Evolutionary conservation across 129 eudicot species (phyloP).

Genomic region (Escallonia herrerae): DNA sequence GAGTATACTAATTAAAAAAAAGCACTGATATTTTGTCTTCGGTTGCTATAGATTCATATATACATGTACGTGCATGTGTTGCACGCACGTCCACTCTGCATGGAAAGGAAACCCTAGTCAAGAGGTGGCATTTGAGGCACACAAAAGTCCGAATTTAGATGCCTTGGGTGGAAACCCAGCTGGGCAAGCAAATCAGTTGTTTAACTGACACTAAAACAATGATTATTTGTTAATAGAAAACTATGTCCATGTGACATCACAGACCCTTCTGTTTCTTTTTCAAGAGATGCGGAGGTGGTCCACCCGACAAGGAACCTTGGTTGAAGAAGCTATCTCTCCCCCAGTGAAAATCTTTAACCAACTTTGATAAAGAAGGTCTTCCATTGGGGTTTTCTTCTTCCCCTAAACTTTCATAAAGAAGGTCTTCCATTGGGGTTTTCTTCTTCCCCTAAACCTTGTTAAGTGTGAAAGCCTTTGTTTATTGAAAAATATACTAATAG

Average conservation of each 20-base stretch:
- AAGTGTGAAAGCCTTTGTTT: no score
- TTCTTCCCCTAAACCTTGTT: slow-evolving; percentile 12
- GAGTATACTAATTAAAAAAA: no score
- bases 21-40: no score
- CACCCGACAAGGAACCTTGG: slow-evolving; percentile 47
- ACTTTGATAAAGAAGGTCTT: slow-evolving; percentile 16
- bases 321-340: slow-evolving; percentile 35
- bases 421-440: slow-evolving; percentile 9
- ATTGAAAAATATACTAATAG: no score
- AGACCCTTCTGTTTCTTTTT: slow-evolving; percentile 12
- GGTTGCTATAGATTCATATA: no score
- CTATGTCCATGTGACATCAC: slow-evolving; percentile 24
- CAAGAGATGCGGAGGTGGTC: slow-evolving; percentile 17
- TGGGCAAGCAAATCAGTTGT: slow-evolving; percentile 51
- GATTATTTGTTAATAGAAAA: slow-evolving; percentile 12
- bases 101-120: slow-evolving; percentile 3
- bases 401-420: no score
- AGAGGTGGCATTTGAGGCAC: slow-evolving; percentile 17
- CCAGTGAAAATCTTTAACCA: slow-evolving; percentile 18
- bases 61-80: no score
- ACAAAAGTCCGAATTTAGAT: slow-evolving; percentile 23
- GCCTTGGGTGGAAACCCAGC: slow-evolving; percentile 48
- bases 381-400: no score
- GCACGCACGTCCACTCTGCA: slow-evolving; percentile 7
- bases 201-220: slow-evolving; percentile 37